Percentiles rank a stretch among this genome's conserved stretches.
Evolutionary conservation across 345 rosid species (phyloP).

Genomic region (Laguncularia racemosa): DNA sequence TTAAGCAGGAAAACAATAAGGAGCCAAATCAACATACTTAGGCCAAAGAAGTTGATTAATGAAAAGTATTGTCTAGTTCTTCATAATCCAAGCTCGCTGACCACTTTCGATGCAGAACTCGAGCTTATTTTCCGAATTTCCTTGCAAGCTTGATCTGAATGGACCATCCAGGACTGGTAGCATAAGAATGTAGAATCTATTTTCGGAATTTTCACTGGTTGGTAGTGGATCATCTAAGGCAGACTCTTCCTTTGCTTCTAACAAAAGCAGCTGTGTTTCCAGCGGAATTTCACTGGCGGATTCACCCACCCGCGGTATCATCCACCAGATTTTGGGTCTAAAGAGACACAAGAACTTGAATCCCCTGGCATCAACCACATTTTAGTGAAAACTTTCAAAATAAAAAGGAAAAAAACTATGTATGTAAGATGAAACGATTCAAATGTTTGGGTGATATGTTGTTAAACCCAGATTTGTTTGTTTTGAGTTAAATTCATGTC

Average conservation of each 20-base stretch:
- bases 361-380: conserved; percentile 18
- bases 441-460: background rate
- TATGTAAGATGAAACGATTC: background rate
- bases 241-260: conserved; percentile 39
- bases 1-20: conserved; percentile 1
- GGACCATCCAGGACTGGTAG: conserved; percentile 54
- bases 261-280: conserved; percentile 55
- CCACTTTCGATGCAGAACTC: conserved; percentile 61
- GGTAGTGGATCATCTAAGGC: conserved; percentile 13
- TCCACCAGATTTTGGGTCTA: conserved; percentile 62
- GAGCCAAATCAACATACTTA: background rate
- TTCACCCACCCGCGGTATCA: conserved; percentile 52
- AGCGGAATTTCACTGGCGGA: conserved; percentile 38
- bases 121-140: conserved; percentile 40
- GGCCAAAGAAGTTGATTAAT: too few relatives aligned
- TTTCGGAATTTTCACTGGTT: conserved; percentile 5
- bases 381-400: background rate
- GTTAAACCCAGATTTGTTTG: too few relatives aligned
- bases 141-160: conserved; percentile 48
- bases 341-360: conserved; percentile 45
- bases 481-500: too few relatives aligned
- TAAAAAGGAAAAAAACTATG: background rate
- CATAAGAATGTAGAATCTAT: conserved; percentile 31
- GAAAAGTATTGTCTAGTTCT: too few relatives aligned
- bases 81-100: conserved; percentile 4